Conservation (phyloP, 768 basidiomycete genomes). For the Suillus placidus region DNA sequence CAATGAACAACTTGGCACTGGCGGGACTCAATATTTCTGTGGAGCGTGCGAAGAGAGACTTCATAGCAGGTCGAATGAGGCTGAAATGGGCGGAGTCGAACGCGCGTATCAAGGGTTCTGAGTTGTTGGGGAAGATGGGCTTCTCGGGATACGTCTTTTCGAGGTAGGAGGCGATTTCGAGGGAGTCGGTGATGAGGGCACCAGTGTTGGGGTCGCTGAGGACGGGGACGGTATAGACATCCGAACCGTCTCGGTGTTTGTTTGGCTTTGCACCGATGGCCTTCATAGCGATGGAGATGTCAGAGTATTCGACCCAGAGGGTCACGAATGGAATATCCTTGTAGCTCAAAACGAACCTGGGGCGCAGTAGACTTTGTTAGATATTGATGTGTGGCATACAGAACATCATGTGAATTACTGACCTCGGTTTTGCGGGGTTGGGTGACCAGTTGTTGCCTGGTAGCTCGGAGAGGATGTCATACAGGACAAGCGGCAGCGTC, state of each 20-base stretch:
- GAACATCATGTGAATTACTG: not conserved
- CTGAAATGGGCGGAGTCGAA: not conserved
- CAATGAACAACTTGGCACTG: not conserved
- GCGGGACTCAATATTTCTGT: not conserved
- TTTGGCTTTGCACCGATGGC: not conserved
- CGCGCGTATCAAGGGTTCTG: not conserved
- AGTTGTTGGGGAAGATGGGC: not conserved
- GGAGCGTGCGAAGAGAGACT: not conserved
- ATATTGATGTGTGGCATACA: not conserved
- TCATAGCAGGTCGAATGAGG: not conserved
- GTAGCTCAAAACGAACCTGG: not conserved
- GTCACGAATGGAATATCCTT: not conserved
- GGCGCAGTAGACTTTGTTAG: not conserved
- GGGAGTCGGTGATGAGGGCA: not conserved
- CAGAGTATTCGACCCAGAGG: not conserved
- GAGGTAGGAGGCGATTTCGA: not conserved
- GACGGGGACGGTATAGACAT: not conserved
- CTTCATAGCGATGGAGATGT: not conserved
- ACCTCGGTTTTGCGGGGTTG: not conserved
- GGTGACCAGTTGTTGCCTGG: not conserved
- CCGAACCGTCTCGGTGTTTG: not conserved
- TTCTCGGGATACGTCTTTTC: not conserved
- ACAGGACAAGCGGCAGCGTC: not conserved
- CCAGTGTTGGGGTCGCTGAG: not conserved
- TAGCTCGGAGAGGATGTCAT: not conserved